Conservation (phyloP, 345 rosid genomes). For the Heritiera fomes region DNA sequence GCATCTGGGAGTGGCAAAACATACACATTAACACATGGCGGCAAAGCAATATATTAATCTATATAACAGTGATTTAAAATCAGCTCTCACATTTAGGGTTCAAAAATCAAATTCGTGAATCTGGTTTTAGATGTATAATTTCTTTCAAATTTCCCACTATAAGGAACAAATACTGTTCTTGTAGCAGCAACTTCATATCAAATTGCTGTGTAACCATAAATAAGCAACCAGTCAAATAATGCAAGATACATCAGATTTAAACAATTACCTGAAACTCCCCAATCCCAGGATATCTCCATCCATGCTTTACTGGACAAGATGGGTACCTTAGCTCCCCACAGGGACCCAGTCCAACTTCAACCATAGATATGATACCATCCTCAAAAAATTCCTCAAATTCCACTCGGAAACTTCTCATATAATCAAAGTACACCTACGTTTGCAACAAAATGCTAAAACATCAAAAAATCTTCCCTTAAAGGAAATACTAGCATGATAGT, state of each 20-base stretch:
- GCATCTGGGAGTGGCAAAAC: neutral
- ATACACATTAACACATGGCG: no score
- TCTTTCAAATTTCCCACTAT: neutral
- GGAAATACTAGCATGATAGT: neutral
- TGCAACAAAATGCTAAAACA: conserved; percentile 14
- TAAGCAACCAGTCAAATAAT: conserved; percentile 7
- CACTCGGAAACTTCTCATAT: conserved; percentile 92
- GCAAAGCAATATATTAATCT: neutral
- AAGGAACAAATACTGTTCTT: neutral
- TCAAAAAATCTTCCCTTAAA: neutral
- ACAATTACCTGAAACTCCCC: conserved; percentile 92
- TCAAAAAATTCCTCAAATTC: conserved; percentile 76
- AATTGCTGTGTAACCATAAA: neutral
- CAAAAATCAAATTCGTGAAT: neutral
- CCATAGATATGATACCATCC: conserved; percentile 68
- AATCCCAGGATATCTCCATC: conserved; percentile 98
- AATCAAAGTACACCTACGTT: conserved; percentile 92
- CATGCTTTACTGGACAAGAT: conserved; percentile 93
- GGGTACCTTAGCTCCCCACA: conserved; percentile 96
- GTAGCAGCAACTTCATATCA: neutral
- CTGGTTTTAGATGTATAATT: neutral
- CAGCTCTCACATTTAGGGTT: neutral
- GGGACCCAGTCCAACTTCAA: conserved; percentile 95
- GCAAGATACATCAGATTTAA: neutral
- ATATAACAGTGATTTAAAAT: neutral